phyloP scores from a whole-genome alignment of 1,284 basidiomycete species.

The Cutaneotrichosporon cutaneum region DNA sequence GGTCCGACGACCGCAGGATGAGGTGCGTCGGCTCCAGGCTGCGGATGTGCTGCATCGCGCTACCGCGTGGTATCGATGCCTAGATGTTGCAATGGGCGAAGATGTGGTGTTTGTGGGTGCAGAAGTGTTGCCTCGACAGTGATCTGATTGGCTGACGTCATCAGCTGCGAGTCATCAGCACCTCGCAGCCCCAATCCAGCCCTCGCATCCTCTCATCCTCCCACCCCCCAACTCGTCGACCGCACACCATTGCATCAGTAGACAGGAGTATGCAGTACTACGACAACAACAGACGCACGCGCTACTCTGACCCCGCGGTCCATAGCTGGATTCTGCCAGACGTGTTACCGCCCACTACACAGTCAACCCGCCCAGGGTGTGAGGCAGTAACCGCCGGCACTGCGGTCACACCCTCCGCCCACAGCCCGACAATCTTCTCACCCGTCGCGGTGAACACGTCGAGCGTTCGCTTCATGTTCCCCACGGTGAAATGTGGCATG shows the following conservation, averaged over 20 bases:
- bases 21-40: neutral
- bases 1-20: slow-evolving; percentile 1
- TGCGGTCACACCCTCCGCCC: slow-evolving; percentile 51
- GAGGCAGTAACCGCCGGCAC: slow-evolving; percentile 54
- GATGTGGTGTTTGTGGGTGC: neutral
- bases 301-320: slow-evolving; percentile 24
- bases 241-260: neutral
- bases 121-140: neutral
- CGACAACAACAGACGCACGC: neutral
- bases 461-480: slow-evolving; percentile 55
- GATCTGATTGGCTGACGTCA: neutral
- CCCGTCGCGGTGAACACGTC: slow-evolving; percentile 51
- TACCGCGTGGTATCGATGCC: neutral
- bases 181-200: no score
- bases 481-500: slow-evolving; percentile 53
- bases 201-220: no score
- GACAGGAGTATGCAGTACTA: neutral
- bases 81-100: neutral
- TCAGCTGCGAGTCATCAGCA: no score
- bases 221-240: no score
- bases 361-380: slow-evolving; percentile 50
- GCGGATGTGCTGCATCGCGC: slow-evolving; percentile 4
- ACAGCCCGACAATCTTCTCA: slow-evolving; percentile 41
- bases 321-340: slow-evolving; percentile 50
- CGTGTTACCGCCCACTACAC: slow-evolving; percentile 52